Evolutionary conservation across 2,329 filamentous ascomycete species (phyloP).

Genomic region (Trichoderma sp.): DNA sequence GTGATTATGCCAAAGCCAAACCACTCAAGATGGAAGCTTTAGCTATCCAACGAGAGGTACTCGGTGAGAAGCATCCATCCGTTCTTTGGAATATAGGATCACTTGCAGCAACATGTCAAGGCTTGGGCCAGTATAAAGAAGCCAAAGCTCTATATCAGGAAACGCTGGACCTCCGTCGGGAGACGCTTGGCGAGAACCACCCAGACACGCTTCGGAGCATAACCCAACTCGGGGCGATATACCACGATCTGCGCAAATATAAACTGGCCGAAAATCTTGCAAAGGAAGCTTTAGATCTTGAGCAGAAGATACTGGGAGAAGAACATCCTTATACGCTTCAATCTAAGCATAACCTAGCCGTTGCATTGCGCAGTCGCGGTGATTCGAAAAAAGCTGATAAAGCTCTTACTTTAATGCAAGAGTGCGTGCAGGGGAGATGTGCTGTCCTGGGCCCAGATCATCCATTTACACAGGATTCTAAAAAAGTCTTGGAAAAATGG

Average conservation of each 20-base stretch:
- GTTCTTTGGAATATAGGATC: neutral
- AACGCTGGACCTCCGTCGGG: neutral
- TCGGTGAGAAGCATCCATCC: neutral
- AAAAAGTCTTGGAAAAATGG: neutral
- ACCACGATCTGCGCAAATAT: neutral
- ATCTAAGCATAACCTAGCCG: neutral
- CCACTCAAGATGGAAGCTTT: neutral
- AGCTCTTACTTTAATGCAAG: neutral
- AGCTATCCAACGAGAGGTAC: neutral
- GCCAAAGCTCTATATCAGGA: neutral
- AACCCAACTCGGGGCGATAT: neutral
- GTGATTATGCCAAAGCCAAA: neutral
- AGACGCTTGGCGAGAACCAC: neutral
- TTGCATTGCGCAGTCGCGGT: neutral
- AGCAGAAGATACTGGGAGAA: neutral
- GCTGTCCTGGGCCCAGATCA: neutral
- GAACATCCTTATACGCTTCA: slow-evolving; percentile 19
- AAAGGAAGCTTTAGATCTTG: neutral
- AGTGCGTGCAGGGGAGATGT: neutral
- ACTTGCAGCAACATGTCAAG: neutral
- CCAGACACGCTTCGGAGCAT: neutral
- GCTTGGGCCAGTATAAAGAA: neutral
- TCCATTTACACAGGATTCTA: neutral
- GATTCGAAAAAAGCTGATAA: too few species aligned
- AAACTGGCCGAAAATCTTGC: neutral